phyloP scores from a whole-genome alignment of 208 protist species.

The Crithidia fasciculata region DNA sequence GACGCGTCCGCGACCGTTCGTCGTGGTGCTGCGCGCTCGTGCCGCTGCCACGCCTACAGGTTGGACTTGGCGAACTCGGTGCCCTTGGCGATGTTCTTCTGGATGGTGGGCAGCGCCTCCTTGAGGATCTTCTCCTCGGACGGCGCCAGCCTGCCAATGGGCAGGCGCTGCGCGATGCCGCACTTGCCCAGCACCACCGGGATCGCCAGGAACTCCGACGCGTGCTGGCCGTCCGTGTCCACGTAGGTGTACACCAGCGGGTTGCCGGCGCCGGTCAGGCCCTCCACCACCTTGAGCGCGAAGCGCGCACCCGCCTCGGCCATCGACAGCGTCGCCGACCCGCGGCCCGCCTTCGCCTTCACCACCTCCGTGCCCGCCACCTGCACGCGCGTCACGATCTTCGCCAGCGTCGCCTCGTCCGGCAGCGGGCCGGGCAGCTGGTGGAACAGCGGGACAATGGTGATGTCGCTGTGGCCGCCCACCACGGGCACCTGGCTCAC shows the following conservation, averaged over 20 bases:
- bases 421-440: constrained; percentile 69
- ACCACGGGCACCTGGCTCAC: constrained; percentile 86
- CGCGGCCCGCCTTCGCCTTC: constrained; percentile 94
- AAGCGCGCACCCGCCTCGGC: constrained; percentile 90
- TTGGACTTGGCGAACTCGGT: constrained; percentile 75
- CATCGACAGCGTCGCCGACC: constrained; percentile 97
- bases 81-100: constrained; percentile 84
- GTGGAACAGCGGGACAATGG: constrained; percentile 94
- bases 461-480: constrained; percentile 95
- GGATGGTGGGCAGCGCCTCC: constrained; percentile 47
- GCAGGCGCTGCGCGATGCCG: constrained; percentile 78
- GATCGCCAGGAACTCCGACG: constrained; percentile 71
- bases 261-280: constrained; percentile 57
- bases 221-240: constrained; percentile 76
- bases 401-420: constrained; percentile 51
- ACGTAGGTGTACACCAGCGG: constrained; percentile 82
- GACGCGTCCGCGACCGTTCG: too few species aligned
- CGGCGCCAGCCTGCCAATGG: constrained; percentile 58
- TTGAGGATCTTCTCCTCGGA: constrained; percentile 47
- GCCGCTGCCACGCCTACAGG: constrained; percentile 41
- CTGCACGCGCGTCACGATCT: constrained; percentile 91
- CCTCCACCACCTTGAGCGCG: constrained; percentile 68
- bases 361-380: constrained; percentile 96
- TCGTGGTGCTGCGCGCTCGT: too few species aligned
- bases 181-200: constrained; percentile 74